A percentile compares a stretch with the other conserved stretches of the same genome.
phyloP scores from a whole-genome alignment of 345 rosid genomes.

The Syzygium grande region DNA sequence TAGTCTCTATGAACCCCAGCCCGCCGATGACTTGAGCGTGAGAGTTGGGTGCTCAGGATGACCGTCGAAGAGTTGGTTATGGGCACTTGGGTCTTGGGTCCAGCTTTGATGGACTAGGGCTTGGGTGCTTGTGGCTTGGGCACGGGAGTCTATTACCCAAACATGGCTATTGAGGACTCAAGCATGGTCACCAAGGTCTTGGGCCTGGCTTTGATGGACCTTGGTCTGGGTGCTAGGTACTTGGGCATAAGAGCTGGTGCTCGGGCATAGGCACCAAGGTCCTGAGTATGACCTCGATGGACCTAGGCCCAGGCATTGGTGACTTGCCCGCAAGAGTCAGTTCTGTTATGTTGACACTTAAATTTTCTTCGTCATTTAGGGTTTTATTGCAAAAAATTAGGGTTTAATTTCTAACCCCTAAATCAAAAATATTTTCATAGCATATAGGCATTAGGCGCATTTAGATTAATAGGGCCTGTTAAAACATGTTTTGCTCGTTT shows the following conservation, averaged over 20 bases:
- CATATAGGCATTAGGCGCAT: too few relatives aligned
- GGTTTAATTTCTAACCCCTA: too few relatives aligned
- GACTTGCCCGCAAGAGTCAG: not conserved
- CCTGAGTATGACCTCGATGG: not conserved
- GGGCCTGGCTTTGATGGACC: not conserved
- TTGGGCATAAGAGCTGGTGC: not conserved
- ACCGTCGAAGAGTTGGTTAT: too few relatives aligned
- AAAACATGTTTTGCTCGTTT: too few relatives aligned
- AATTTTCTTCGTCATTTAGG: too few relatives aligned
- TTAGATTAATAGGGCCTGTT: too few relatives aligned
- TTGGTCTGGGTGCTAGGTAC: not conserved
- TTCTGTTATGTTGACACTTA: too few relatives aligned
- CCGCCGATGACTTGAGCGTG: not conserved
- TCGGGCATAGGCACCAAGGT: rapidly evolving
- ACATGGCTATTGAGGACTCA: not conserved
- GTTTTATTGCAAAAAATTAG: too few relatives aligned
- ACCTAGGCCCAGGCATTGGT: not conserved
- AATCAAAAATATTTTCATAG: too few relatives aligned
- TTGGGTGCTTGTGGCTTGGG: not conserved
- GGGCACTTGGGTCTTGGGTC: not conserved
- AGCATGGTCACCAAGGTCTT: too few relatives aligned
- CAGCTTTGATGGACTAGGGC: not conserved
- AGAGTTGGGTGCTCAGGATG: not conserved
- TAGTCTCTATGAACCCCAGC: not conserved
- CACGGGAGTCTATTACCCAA: not conserved